phyloP scores from a whole-genome alignment of 257 asterid genomes.

The Verbena officinalis region DNA sequence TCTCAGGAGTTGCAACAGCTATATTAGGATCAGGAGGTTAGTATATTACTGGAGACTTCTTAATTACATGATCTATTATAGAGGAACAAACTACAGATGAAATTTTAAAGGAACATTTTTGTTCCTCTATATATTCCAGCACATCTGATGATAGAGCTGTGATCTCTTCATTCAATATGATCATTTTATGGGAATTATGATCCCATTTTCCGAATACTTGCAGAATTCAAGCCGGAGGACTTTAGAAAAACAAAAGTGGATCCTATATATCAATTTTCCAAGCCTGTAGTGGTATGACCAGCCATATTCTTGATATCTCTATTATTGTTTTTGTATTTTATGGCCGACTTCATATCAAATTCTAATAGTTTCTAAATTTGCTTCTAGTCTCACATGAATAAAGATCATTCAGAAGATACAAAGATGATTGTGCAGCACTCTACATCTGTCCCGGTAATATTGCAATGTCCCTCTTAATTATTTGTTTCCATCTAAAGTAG shows the following conservation, averaged over 20 bases:
- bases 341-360: constrained; percentile 10
- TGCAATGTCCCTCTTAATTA: constrained; percentile 5
- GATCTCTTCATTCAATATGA: constrained; percentile 14
- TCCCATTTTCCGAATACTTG: constrained; percentile 28
- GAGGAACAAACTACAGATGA: not conserved
- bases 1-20: constrained; percentile 95
- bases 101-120: not conserved
- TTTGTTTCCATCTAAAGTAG: not conserved
- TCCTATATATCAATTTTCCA: constrained; percentile 85
- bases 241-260: constrained; percentile 76
- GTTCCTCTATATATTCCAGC: not conserved
- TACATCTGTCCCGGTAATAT: constrained; percentile 78
- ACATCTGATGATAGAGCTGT: constrained; percentile 6
- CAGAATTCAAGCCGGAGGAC: constrained; percentile 83
- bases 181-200: constrained; percentile 15
- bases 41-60: constrained; percentile 29
- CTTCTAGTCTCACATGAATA: constrained; percentile 93
- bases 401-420: constrained; percentile 90
- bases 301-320: constrained; percentile 17
- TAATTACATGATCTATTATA: not conserved
- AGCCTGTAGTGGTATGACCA: constrained; percentile 72
- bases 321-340: constrained; percentile 4
- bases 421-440: constrained; percentile 81
- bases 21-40: constrained; percentile 89
- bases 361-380: constrained; percentile 18